Percentiles rank a stretch among this genome's conserved stretches.
Conservation (phyloP, 2,329 filamentous ascomycete species). For the Chaetomiaceae sp. region DNA sequence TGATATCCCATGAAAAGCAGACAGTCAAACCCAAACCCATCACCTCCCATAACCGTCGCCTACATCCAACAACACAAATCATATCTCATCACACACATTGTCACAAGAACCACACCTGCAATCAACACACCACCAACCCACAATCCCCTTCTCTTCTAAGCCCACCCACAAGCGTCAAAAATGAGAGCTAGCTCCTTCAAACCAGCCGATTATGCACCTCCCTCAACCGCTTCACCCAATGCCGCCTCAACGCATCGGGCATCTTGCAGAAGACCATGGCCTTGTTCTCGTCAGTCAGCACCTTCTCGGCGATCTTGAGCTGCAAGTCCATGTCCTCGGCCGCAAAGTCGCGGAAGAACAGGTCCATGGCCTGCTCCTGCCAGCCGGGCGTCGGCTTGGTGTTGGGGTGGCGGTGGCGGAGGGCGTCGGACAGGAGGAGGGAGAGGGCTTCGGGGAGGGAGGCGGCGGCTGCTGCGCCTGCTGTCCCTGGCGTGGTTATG, state of each 20-base stretch:
- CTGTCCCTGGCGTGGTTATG: background rate
- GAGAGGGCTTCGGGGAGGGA: slow-evolving; percentile 21
- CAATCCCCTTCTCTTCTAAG: too few species aligned
- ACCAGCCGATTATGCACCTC: slow-evolving; percentile 33
- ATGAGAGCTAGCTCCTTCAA: background rate
- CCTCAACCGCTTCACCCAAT: slow-evolving; percentile 50
- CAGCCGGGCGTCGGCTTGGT: slow-evolving; percentile 35
- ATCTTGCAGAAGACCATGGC: slow-evolving; percentile 59
- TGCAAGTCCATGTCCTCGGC: slow-evolving; percentile 53
- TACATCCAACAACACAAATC: too few species aligned
- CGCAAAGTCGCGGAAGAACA: slow-evolving; percentile 53
- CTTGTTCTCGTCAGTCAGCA: slow-evolving; percentile 53
- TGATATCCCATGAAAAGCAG: too few species aligned
- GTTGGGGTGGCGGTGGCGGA: slow-evolving; percentile 32
- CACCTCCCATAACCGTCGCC: too few species aligned
- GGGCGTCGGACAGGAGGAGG: slow-evolving; percentile 36
- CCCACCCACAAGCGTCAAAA: too few species aligned
- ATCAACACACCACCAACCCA: too few species aligned
- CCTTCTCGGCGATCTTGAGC: slow-evolving; percentile 53
- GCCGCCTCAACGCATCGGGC: slow-evolving; percentile 44
- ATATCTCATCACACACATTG: too few species aligned
- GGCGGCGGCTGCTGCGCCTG: slow-evolving; percentile 3
- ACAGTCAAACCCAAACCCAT: too few species aligned
- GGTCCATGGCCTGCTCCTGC: slow-evolving; percentile 53
- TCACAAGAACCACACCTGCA: too few species aligned